A percentile compares a stretch with the other conserved stretches of the same genome.
Conservation (phyloP, 78 protist species). For the Anaeramoeba flamelloides region DNA sequence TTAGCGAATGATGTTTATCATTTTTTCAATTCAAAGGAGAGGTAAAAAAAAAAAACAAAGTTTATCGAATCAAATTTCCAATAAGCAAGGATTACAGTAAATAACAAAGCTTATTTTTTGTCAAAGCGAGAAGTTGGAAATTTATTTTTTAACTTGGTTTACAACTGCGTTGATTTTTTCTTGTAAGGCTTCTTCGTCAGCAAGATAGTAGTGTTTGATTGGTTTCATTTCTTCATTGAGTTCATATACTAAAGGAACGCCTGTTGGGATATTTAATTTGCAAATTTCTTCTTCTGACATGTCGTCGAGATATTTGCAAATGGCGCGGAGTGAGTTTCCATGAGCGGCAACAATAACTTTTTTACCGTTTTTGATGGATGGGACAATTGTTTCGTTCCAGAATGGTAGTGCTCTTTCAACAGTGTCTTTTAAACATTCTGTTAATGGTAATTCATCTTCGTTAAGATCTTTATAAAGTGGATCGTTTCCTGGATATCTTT, state of each 20-base stretch:
- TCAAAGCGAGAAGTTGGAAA: no score
- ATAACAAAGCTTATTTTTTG: no score
- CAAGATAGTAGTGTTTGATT: no score
- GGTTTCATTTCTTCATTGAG: slow-evolving; percentile 28
- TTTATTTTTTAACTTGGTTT: no score
- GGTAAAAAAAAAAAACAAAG: no score
- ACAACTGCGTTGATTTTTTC: no score
- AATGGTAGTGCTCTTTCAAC: slow-evolving; percentile 2
- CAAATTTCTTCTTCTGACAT: slow-evolving; percentile 47
- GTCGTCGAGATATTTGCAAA: slow-evolving; percentile 58
- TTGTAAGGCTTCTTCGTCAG: no score
- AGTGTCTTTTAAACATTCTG: slow-evolving; percentile 40
- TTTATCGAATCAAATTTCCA: no score
- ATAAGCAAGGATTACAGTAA: no score
- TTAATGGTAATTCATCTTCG: slow-evolving; percentile 41
- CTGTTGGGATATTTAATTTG: slow-evolving; percentile 66
- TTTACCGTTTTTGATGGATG: slow-evolving; percentile 38
- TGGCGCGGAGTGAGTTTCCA: slow-evolving; percentile 77
- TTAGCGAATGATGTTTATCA: no score
- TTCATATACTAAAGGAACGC: slow-evolving; percentile 59
- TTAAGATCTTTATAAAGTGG: slow-evolving; percentile 28
- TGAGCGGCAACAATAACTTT: slow-evolving; percentile 72
- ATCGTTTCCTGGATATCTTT: slow-evolving; percentile 40
- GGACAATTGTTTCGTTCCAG: slow-evolving; percentile 17
- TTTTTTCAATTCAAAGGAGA: no score